Evolutionary conservation across 208 protist species (phyloP).

Genomic region (Trypanosoma scelopori): DNA sequence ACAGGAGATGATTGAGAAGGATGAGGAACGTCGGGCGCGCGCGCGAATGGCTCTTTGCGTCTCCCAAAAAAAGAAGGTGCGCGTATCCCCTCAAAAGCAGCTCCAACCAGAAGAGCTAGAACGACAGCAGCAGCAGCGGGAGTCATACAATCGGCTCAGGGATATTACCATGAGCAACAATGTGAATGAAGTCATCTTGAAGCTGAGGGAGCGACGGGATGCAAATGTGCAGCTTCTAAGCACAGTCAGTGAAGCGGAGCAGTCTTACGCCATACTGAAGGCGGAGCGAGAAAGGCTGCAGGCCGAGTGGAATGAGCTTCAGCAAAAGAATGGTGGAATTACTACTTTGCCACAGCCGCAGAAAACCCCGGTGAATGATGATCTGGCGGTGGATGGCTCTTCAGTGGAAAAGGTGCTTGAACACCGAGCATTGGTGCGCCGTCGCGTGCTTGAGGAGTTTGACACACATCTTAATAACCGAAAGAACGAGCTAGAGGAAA

Average conservation of each 20-base stretch:
- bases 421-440: conserved; percentile 60
- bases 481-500: conserved; percentile 54
- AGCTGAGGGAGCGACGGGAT: conserved; percentile 78
- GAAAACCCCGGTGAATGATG: conserved; percentile 5
- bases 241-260: conserved; percentile 70
- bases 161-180: conserved; percentile 83
- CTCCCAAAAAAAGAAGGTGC: conserved; percentile 30
- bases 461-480: conserved; percentile 79
- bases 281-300: conserved; percentile 57
- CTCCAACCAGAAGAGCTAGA: conserved; percentile 62
- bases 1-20: conserved; percentile 61
- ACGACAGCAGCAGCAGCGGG: conserved; percentile 69
- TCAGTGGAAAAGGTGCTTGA: conserved; percentile 24
- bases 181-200: conserved; percentile 89
- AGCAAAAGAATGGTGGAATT: conserved; percentile 60
- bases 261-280: conserved; percentile 43
- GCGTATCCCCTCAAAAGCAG: conserved; percentile 21
- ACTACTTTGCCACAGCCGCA: conserved; percentile 28
- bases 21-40: conserved; percentile 68
- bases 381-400: conserved; percentile 3
- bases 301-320: conserved; percentile 68
- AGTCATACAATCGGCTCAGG: conserved; percentile 91
- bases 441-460: conserved; percentile 88
- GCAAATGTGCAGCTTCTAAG: conserved; percentile 75
- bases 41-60: conserved; percentile 22